These are phyloP conservation scores for Saccharomyces pastorianus DNA, from an alignment of 1,139 yeast species.

Conservation along the genomic window DNA sequence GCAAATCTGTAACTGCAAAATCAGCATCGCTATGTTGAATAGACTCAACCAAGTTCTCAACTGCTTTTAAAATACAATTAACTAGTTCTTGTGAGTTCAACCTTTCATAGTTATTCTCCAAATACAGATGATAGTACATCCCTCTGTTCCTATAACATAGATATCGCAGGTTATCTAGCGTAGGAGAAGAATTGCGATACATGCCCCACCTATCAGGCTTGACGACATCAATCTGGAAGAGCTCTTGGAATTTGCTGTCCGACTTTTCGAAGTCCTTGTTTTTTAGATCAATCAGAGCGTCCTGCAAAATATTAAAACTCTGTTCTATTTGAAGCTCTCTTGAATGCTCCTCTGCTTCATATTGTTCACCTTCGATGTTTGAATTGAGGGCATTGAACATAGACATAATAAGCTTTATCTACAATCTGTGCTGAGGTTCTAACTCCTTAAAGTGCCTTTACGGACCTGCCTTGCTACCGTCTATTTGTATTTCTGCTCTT, in stretches of 20 bases:
- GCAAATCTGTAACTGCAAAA: conserved; percentile 40
- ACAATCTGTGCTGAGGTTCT: not conserved
- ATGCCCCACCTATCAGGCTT: conserved; percentile 44
- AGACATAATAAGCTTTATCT: conserved; percentile 35
- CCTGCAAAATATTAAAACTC: conserved; percentile 68
- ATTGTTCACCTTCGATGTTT: conserved; percentile 52
- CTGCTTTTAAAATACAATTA: conserved; percentile 32
- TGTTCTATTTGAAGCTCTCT: conserved; percentile 79
- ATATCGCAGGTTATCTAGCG: conserved; percentile 64
- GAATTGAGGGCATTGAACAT: conserved; percentile 74
- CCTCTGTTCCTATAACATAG: conserved; percentile 79
- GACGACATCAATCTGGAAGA: conserved; percentile 63
- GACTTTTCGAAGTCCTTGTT: conserved; percentile 43
- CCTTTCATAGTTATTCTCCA: conserved; percentile 12
- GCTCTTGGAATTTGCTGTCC: conserved; percentile 45
- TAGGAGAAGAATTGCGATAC: conserved; percentile 48
- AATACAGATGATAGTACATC: conserved; percentile 49
- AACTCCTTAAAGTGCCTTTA: not conserved
- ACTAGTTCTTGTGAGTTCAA: conserved; percentile 24
- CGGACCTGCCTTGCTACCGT: not conserved
- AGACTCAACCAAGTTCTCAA: conserved; percentile 51
- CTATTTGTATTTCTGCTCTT: not conserved
- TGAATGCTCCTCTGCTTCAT: conserved; percentile 79
- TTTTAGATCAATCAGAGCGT: conserved; percentile 58
- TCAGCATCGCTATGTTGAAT: conserved; percentile 61